A percentile compares a stretch with the other conserved stretches of the same genome.
Evolutionary conservation across 805 yeast species (phyloP).

Genomic region (Zygotorulaspora florentina): DNA sequence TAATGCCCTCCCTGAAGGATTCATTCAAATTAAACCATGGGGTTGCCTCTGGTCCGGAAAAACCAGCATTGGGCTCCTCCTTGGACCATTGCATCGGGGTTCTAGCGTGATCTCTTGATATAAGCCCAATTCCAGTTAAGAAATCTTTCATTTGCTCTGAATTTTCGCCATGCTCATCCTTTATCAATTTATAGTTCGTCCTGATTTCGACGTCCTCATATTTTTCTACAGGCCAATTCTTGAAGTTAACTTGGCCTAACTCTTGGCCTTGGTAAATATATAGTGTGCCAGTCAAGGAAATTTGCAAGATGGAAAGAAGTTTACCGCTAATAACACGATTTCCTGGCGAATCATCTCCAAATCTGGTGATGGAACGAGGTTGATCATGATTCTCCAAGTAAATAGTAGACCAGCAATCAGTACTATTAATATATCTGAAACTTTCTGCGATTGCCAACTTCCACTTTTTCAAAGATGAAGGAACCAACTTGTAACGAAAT

Average conservation of each 20-base stretch:
- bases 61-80: conserved; percentile 42
- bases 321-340: conserved; percentile 43
- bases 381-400: conserved; percentile 59
- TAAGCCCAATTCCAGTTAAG: conserved; percentile 35
- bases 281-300: conserved; percentile 50
- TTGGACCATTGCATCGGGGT: conserved; percentile 54
- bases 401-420: conserved; percentile 59
- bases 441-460: conserved; percentile 39
- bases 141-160: conserved; percentile 30
- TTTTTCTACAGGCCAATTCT: conserved; percentile 45
- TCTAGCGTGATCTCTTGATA: conserved; percentile 52
- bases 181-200: conserved; percentile 39
- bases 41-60: conserved; percentile 37
- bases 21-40: conserved; percentile 56
- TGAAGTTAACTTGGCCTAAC: conserved; percentile 50
- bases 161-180: conserved; percentile 24
- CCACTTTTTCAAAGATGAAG: conserved; percentile 38
- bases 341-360: conserved; percentile 42
- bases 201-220: conserved; percentile 48
- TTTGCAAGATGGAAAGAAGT: conserved; percentile 44
- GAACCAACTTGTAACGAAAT: conserved; percentile 37
- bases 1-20: conserved; percentile 43
- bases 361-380: conserved; percentile 51
- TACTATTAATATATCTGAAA: conserved; percentile 41
- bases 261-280: conserved; percentile 62